A percentile compares a stretch with the other conserved stretches of the same genome.
Conservation (phyloP, 306 rosid species). For the Alnus glutinosa region DNA sequence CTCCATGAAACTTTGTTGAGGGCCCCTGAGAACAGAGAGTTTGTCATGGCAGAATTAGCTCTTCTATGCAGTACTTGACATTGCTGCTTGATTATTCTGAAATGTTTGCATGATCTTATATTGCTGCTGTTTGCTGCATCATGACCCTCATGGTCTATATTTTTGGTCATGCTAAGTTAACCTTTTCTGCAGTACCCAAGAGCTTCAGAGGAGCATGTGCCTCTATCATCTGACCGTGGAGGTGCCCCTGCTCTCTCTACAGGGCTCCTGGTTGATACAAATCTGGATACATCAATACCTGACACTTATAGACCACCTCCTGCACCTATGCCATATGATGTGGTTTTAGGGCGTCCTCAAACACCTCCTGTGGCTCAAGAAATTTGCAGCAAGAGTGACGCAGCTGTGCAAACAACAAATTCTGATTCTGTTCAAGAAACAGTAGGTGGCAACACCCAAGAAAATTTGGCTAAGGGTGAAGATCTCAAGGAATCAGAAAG, state of each 20-base stretch:
- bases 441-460: constrained; percentile 46
- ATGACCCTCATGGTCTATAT: neutral
- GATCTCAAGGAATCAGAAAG: constrained; percentile 55
- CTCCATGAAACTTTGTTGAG: neutral
- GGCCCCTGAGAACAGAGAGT: neutral
- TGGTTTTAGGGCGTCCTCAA: constrained; percentile 48
- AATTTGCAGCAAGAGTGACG: constrained; percentile 49
- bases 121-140: neutral
- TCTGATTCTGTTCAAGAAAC: constrained; percentile 58
- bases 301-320: constrained; percentile 92
- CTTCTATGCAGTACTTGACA: neutral
- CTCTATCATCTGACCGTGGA: constrained; percentile 64
- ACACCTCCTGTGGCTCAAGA: constrained; percentile 60
- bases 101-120: neutral
- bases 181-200: constrained; percentile 70
- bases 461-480: constrained; percentile 48
- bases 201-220: constrained; percentile 78
- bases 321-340: constrained; percentile 76
- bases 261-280: constrained; percentile 81
- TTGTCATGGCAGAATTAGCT: neutral
- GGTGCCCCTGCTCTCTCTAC: constrained; percentile 53
- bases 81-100: neutral
- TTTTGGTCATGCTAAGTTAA: constrained; percentile 14
- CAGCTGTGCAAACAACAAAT: constrained; percentile 48
- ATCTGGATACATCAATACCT: constrained; percentile 82